Conservation (phyloP, 2,329 filamentous ascomycete species). For the Fusarium brevicatenulatum region DNA sequence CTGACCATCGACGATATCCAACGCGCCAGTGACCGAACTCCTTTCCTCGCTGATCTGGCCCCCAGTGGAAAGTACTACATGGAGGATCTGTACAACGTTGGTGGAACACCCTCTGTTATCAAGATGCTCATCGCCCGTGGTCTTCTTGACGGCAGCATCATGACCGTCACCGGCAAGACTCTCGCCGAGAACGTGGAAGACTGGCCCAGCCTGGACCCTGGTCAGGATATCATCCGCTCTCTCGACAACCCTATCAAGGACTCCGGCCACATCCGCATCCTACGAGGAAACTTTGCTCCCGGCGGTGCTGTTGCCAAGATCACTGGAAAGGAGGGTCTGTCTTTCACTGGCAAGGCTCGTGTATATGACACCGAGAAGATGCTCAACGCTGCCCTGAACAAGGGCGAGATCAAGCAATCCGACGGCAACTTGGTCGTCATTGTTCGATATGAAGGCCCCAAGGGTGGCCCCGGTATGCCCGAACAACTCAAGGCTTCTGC, state of each 20-base stretch:
- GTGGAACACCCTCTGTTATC: constrained; percentile 85
- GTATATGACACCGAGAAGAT: constrained; percentile 89
- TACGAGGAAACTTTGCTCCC: constrained; percentile 88
- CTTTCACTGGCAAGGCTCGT: constrained; percentile 81
- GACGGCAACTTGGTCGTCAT: constrained; percentile 86
- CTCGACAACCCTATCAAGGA: constrained; percentile 78
- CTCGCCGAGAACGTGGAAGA: constrained; percentile 82
- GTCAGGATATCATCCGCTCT: constrained; percentile 88
- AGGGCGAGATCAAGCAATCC: constrained; percentile 62
- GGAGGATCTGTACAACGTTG: constrained; percentile 87
- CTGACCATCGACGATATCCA: constrained; percentile 86
- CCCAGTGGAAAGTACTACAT: constrained; percentile 88
- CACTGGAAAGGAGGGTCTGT: constrained; percentile 90
- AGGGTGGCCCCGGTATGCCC: constrained; percentile 94
- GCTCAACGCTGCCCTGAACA: constrained; percentile 80
- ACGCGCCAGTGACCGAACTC: constrained; percentile 82
- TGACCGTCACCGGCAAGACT: constrained; percentile 86
- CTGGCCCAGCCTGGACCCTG: constrained; percentile 80
- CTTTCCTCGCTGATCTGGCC: constrained; percentile 86
- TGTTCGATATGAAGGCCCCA: constrained; percentile 93
- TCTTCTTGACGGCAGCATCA: constrained; percentile 79
- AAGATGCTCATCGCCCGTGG: constrained; percentile 83
- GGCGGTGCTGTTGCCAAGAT: constrained; percentile 95
- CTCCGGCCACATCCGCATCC: constrained; percentile 88
- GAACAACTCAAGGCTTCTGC: constrained; percentile 91